These are phyloP conservation scores for Aphanomyces stellatus DNA, from an alignment of 352 stramenopile genomes.

Conservation along the genomic window DNA sequence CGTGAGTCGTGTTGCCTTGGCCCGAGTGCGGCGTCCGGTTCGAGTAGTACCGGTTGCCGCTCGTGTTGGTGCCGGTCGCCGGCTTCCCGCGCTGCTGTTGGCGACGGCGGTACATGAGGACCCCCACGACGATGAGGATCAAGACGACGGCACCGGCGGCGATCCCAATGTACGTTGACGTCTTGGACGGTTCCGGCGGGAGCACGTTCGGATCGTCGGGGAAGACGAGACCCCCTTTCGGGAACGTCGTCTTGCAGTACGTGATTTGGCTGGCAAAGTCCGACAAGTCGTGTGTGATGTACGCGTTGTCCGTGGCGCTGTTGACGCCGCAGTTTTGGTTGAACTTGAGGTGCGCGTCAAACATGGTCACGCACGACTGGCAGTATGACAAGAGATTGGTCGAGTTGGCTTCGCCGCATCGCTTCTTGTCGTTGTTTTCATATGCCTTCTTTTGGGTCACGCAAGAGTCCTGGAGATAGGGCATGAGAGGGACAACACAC, in stretches of 20 bases:
- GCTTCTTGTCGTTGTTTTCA: not conserved
- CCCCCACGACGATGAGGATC: constrained; percentile 4
- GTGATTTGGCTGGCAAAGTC: not conserved
- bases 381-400: not conserved
- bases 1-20: not conserved
- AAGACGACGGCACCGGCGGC: constrained; percentile 16
- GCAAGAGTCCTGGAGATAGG: not conserved
- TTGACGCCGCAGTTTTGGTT: constrained; percentile 5
- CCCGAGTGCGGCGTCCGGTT: not conserved
- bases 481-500: not conserved
- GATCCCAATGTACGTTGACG: constrained; percentile 17
- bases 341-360: not conserved
- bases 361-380: constrained; percentile 4
- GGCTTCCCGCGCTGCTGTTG: not conserved
- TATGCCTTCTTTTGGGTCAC: not conserved
- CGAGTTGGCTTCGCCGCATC: not conserved
- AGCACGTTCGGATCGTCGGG: not conserved
- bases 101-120: constrained; percentile 15
- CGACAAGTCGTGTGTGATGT: not conserved
- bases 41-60: constrained; percentile 7
- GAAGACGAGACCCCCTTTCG: not conserved
- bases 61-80: not conserved
- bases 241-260: constrained; percentile 8
- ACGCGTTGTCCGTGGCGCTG: not conserved
- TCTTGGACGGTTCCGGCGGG: not conserved